Conservation (phyloP, 2,329 filamentous ascomycete genomes). For the Penicillium vulpinum region DNA sequence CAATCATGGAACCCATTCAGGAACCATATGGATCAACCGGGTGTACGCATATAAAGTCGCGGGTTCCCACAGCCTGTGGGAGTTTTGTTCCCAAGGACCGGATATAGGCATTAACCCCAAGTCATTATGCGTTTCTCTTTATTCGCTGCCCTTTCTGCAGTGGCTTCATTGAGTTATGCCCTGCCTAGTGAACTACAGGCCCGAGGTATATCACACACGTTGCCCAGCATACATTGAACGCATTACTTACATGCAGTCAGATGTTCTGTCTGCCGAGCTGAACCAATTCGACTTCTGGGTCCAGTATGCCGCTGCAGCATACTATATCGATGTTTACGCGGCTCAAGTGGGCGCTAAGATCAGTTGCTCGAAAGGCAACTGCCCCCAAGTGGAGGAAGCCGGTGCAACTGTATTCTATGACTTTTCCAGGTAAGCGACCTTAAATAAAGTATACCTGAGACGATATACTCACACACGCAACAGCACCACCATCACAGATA, state of each 20-base stretch:
- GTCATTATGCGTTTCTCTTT: constrained; percentile 16
- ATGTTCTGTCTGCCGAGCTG: constrained; percentile 14
- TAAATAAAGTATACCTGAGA: not conserved
- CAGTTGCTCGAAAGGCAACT: constrained; percentile 47
- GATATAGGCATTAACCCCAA: not conserved
- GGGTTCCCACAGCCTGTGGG: not conserved
- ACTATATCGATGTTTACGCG: constrained; percentile 51
- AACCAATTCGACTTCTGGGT: constrained; percentile 46
- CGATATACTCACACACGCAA: not conserved
- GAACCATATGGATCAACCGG: not conserved
- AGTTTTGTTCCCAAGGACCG: not conserved
- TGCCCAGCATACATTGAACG: not conserved
- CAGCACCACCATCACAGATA: constrained; percentile 36
- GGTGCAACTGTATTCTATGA: constrained; percentile 41
- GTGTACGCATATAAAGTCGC: not conserved
- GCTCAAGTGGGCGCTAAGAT: constrained; percentile 41
- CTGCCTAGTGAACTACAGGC: constrained; percentile 8
- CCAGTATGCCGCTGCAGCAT: constrained; percentile 53
- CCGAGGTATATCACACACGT: constrained; percentile 12
- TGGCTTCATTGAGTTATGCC: constrained; percentile 9
- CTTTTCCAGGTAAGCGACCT: constrained; percentile 46
- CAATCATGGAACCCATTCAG: not conserved
- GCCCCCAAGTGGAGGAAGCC: constrained; percentile 43
- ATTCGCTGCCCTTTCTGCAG: constrained; percentile 9
- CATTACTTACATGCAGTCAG: constrained; percentile 6